Base-by-base conservation (phyloP, 2,329 filamentous ascomycete species). In the Kalmusia sp. region DNA sequence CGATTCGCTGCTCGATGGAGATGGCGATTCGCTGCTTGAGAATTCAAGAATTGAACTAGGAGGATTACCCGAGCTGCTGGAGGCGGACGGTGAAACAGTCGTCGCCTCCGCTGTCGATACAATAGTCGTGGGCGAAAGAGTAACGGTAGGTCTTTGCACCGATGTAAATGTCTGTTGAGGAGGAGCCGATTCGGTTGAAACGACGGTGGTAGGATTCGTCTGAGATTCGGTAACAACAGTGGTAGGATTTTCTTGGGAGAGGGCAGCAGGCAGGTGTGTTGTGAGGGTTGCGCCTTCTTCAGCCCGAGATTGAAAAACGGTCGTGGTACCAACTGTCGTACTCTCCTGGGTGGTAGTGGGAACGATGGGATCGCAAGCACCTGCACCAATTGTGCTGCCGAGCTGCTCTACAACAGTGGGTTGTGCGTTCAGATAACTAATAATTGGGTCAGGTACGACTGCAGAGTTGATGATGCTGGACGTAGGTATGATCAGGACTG, bases 311-410 rank as follows among this genome's bases (percentile, higher is more conserved):
- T 34, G 19, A 0, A 67, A 6, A 6, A 58, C 4, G 6, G 50
- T 56, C n/a, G 44, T 40, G 24, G 33, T 45, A 3, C 38, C 48
- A 27, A 40, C 58, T 14, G 31, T 38, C 14, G 53, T 52, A 17
- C 7, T n/a, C 7, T 11, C 9, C 2, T 12, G 6, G 22, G 8
- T 6, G 3, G 24, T 19, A 12, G 41, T 27, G 3, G 63, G 63
- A n/a, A 59, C 54, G 4, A 72, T 51, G 1, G 71, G 71, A 46
- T 74, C 71, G 41, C 71, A 74, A 8, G 71, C 71, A 3, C 46
- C 47, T n/a, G 52, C 3, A 8, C 63, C 65, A 39, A 74, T 73
- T 0, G 61, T 22, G 2, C 50, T 22, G 3, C 67, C 69, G 6
- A 74, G 64, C 35, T 74, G 72, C 19, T 57, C 56, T 2, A 57